phyloP scores from a whole-genome alignment of 2,329 filamentous ascomycete species.

The Gyromitra esculenta region DNA sequence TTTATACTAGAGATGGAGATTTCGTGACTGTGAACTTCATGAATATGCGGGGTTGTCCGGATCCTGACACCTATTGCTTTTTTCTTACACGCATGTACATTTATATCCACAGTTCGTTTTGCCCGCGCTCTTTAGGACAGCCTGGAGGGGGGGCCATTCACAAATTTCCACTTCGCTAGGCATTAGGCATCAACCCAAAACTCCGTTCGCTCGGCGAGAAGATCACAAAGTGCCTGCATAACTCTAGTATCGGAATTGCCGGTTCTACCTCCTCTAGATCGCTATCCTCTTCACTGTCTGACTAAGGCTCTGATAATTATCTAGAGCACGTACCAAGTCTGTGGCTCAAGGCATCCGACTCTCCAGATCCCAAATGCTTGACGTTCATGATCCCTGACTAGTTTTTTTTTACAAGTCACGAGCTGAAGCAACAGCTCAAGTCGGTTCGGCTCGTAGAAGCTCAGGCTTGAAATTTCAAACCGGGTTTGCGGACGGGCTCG shows the following conservation, averaged over 20 bases:
- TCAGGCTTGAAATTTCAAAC: conserved; percentile 36
- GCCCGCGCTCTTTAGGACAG: not conserved
- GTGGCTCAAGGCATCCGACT: not conserved
- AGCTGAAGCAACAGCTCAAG: conserved; percentile 40
- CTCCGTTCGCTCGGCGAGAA: not conserved
- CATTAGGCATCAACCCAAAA: not conserved
- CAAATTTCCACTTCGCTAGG: not conserved
- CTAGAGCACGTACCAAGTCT: not conserved
- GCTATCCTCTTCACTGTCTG: conserved; percentile 4
- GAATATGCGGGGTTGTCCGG: conserved; percentile 6
- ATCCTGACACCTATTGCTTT: conserved; percentile 20
- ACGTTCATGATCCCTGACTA: conserved; percentile 20
- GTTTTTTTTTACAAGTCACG: conserved; percentile 24
- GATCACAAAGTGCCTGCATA: too few relatives aligned
- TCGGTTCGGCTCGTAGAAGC: conserved; percentile 44
- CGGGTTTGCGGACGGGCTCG: conserved; percentile 40
- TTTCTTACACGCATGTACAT: conserved; percentile 20
- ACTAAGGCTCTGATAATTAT: conserved; percentile 7
- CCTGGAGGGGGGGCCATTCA: not conserved
- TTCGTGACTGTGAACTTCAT: not conserved
- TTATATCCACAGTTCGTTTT: not conserved
- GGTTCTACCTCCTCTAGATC: conserved; percentile 4
- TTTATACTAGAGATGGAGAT: conserved; percentile 1
- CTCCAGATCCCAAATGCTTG: not conserved
- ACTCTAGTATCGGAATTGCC: conserved; percentile 9